These are phyloP conservation scores for Aspergillus nanangensis DNA, from an alignment of 495 filamentous ascomycete species.

Conservation along the genomic window DNA sequence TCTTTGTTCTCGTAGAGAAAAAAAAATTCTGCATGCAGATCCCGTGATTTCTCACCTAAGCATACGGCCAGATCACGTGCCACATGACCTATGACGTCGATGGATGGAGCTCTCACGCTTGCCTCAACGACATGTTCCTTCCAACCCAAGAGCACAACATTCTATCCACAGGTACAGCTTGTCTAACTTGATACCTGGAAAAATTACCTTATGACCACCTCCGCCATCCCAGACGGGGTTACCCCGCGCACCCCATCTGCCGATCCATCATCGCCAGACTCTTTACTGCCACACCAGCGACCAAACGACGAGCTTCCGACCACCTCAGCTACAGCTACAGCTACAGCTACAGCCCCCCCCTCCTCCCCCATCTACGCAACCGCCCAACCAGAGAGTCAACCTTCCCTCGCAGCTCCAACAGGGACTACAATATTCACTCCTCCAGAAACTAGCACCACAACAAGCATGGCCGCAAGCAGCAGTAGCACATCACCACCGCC, in stretches of 20 bases:
- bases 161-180: too few relatives aligned
- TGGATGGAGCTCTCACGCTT: background rate
- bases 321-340: conserved; percentile 20
- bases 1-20: background rate
- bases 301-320: background rate
- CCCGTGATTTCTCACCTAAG: background rate
- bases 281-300: background rate
- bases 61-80: conserved; percentile 10
- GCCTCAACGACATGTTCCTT: too few relatives aligned
- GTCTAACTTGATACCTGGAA: too few relatives aligned
- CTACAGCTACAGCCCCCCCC: conserved; percentile 33
- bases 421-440: background rate
- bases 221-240: conserved; percentile 13
- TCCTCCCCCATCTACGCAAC: conserved; percentile 42
- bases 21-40: background rate
- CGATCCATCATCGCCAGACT: conserved; percentile 12
- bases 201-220: background rate
- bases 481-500: conserved; percentile 38
- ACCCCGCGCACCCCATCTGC: conserved; percentile 23
- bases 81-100: conserved; percentile 5
- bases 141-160: too few relatives aligned
- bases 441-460: conserved; percentile 11
- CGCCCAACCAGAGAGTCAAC: conserved; percentile 37
- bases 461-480: conserved; percentile 14
- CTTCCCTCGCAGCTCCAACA: conserved; percentile 20